Percentiles rank a stretch among this genome's conserved stretches.
Evolutionary conservation across 148 eudicot genomes (phyloP).

Genomic region (Oxyria digyna): DNA sequence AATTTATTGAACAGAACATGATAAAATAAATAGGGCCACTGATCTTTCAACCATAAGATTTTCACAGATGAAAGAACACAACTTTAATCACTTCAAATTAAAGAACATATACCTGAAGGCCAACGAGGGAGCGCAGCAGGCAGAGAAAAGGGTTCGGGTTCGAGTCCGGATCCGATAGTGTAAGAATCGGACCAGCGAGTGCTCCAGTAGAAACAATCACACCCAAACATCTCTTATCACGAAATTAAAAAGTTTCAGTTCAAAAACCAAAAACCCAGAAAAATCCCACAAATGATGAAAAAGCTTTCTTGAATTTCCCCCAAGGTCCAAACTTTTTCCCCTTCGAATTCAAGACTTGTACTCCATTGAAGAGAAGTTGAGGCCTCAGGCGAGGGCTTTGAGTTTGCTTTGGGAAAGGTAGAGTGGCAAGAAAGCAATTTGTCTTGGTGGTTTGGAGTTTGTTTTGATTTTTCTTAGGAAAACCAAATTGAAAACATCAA

Average conservation of each 20-base stretch:
- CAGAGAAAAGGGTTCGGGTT: conserved; percentile 32
- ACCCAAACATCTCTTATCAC: conserved; percentile 23
- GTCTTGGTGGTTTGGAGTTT: conserved; percentile 4
- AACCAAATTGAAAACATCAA: neutral
- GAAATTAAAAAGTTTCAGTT: neutral
- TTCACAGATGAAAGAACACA: neutral
- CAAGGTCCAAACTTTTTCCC: neutral
- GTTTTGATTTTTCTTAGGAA: conserved; percentile 2
- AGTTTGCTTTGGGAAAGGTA: neutral
- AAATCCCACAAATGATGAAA: conserved; percentile 5
- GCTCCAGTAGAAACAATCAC: conserved; percentile 38
- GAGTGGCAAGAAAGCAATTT: neutral
- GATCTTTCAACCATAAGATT: neutral
- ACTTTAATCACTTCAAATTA: neutral
- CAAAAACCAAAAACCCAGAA: neutral
- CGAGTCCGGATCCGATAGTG: conserved; percentile 4
- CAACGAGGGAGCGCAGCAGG: conserved; percentile 57
- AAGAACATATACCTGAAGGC: conserved; percentile 54
- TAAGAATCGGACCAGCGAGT: conserved; percentile 16
- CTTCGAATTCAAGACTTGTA: neutral
- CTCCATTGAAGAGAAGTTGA: neutral
- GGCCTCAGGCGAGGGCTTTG: neutral
- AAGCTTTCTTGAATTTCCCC: neutral
- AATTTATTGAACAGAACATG: neutral
- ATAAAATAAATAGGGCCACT: neutral